These are phyloP conservation scores for Mrakia hoshinonis DNA, from an alignment of 768 basidiomycete genomes.

Conservation along the genomic window DNA sequence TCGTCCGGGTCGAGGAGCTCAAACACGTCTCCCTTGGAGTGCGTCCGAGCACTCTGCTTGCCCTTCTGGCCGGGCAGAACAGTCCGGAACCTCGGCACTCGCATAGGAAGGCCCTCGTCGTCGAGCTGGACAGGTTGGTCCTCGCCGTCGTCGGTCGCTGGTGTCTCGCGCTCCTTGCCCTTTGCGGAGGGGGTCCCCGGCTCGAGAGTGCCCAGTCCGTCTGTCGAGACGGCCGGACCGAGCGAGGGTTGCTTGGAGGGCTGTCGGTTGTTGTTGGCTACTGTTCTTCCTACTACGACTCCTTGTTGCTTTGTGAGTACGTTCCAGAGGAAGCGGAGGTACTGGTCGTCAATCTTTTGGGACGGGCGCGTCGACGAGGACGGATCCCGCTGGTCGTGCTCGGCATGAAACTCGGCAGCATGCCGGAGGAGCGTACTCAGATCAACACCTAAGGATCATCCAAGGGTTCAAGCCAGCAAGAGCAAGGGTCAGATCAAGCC, in stretches of 20 bases:
- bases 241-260: not conserved
- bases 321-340: slow-evolving; percentile 14
- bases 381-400: not conserved
- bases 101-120: not conserved
- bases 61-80: not conserved
- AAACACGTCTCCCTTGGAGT: not conserved
- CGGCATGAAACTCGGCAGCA: not conserved
- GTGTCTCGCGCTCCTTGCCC: not conserved
- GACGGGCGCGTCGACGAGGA: not conserved
- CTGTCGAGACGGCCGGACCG: not conserved
- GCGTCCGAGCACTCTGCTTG: not conserved
- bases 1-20: slow-evolving; percentile 3
- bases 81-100: not conserved
- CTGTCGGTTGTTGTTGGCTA: not conserved
- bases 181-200: not conserved
- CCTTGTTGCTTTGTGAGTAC: slow-evolving; percentile 13
- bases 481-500: not conserved
- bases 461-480: not conserved
- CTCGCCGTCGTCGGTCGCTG: not conserved
- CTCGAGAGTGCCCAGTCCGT: not conserved
- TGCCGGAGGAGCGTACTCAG: slow-evolving; percentile 9
- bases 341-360: slow-evolving; percentile 7
- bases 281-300: slow-evolving; percentile 12
- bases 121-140: not conserved
- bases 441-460: not conserved